phyloP scores from a whole-genome alignment of 371 early-diverging fungal species.

The Mortierella sp. region DNA sequence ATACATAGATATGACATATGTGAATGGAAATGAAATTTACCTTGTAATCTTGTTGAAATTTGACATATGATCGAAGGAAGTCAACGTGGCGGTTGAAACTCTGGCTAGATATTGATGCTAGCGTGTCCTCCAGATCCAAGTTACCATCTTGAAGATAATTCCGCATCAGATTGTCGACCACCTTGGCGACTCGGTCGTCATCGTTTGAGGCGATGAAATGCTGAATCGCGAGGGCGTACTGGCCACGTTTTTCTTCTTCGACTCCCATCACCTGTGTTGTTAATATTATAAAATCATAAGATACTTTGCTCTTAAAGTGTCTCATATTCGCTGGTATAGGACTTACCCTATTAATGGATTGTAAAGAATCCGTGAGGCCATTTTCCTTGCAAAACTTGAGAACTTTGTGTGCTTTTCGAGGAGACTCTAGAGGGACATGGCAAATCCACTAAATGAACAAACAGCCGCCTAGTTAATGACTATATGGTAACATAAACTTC shows the following conservation, averaged over 20 bases:
- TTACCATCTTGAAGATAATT: slow-evolving; percentile 19
- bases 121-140: slow-evolving; percentile 25
- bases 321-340: not conserved
- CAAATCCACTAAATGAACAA: slow-evolving; percentile 40
- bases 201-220: slow-evolving; percentile 49
- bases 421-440: slow-evolving; percentile 42
- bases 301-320: not conserved
- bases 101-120: slow-evolving; percentile 4
- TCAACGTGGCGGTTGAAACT: slow-evolving; percentile 30
- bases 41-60: slow-evolving; percentile 35
- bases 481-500: not conserved
- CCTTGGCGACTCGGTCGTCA: slow-evolving; percentile 35
- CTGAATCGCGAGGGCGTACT: slow-evolving; percentile 41
- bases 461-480: not conserved
- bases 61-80: slow-evolving; percentile 34
- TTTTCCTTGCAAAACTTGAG: slow-evolving; percentile 46
- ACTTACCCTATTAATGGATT: slow-evolving; percentile 49
- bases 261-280: slow-evolving; percentile 44
- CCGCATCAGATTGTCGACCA: slow-evolving; percentile 37
- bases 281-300: not conserved
- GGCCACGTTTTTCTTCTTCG: slow-evolving; percentile 44
- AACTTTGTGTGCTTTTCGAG: slow-evolving; percentile 37
- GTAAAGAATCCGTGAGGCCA: slow-evolving; percentile 27
- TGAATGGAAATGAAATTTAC: slow-evolving; percentile 3
- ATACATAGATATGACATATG: not conserved